These are phyloP conservation scores for Didymosphaeria variabile DNA, from an alignment of 2,329 filamentous ascomycete species.

Conservation along the genomic window DNA sequence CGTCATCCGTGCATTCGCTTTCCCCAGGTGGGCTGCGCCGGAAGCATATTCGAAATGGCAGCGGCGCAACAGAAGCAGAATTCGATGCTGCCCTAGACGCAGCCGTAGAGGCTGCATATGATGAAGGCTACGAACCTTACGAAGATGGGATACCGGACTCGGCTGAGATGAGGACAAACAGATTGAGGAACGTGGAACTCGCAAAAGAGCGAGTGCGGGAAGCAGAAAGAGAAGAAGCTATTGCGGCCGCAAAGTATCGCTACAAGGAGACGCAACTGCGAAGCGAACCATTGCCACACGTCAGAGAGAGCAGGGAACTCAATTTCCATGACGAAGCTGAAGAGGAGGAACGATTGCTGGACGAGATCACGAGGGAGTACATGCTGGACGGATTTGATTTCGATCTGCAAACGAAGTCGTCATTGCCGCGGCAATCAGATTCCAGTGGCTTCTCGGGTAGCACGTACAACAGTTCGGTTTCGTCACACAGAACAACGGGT, in stretches of 20 bases:
- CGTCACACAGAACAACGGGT: constrained; percentile 74
- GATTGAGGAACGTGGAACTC: constrained; percentile 71
- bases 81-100: constrained; percentile 95
- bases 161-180: constrained; percentile 45
- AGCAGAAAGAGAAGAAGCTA: constrained; percentile 74
- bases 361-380: constrained; percentile 88
- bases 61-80: constrained; percentile 82
- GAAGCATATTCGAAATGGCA: constrained; percentile 73
- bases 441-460: constrained; percentile 80
- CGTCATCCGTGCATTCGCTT: constrained; percentile 82
- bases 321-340: constrained; percentile 52
- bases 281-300: constrained; percentile 56
- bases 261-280: constrained; percentile 60
- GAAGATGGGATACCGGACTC: constrained; percentile 57
- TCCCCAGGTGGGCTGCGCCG: constrained; percentile 75
- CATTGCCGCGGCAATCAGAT: constrained; percentile 79
- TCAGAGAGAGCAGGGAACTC: constrained; percentile 48
- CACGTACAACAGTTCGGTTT: constrained; percentile 82
- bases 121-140: constrained; percentile 85
- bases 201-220: constrained; percentile 79
- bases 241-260: constrained; percentile 67
- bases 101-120: constrained; percentile 94
- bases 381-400: constrained; percentile 85
- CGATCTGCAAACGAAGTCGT: constrained; percentile 71
- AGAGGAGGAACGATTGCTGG: constrained; percentile 67